Percentiles rank a stretch among this genome's conserved stretches.
Evolutionary conservation across 2,329 filamentous ascomycete species (phyloP).

Genomic region (Fusarium multiceps): DNA sequence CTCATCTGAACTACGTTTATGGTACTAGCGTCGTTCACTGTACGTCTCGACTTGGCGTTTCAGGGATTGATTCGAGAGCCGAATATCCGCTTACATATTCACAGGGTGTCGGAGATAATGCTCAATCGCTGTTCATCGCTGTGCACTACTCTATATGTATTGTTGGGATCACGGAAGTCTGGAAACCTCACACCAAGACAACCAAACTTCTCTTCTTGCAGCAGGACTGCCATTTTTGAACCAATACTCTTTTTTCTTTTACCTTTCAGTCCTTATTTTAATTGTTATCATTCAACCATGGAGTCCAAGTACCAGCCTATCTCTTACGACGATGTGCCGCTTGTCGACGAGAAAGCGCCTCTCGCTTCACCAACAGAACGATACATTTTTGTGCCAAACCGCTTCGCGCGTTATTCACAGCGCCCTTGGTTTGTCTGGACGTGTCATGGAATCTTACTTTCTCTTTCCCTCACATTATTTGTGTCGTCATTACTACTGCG

Average conservation of each 20-base stretch:
- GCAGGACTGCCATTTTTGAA: neutral
- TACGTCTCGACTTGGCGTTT: slow-evolving; percentile 32
- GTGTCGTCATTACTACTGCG: slow-evolving; percentile 20
- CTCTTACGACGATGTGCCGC: slow-evolving; percentile 24
- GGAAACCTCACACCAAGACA: neutral
- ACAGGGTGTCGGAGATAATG: neutral
- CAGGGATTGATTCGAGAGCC: neutral
- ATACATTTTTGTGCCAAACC: neutral
- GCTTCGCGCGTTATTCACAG: neutral
- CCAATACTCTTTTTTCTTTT: neutral
- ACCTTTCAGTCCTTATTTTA: too few species aligned
- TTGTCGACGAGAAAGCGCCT: slow-evolving; percentile 20
- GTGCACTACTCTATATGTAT: neutral
- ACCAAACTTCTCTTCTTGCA: neutral
- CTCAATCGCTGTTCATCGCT: neutral
- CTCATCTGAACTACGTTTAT: slow-evolving; percentile 4
- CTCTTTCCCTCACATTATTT: slow-evolving; percentile 30
- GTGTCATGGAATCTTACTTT: slow-evolving; percentile 24
- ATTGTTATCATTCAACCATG: neutral
- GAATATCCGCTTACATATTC: slow-evolving; percentile 9
- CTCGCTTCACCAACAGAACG: slow-evolving; percentile 8
- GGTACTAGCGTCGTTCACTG: slow-evolving; percentile 3
- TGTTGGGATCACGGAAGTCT: neutral
- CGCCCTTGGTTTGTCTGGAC: slow-evolving; percentile 22
- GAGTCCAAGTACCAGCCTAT: slow-evolving; percentile 16